Evolutionary conservation across 192 early-diverging fungal species (phyloP).

Genomic region (Linderina pennispora): DNA sequence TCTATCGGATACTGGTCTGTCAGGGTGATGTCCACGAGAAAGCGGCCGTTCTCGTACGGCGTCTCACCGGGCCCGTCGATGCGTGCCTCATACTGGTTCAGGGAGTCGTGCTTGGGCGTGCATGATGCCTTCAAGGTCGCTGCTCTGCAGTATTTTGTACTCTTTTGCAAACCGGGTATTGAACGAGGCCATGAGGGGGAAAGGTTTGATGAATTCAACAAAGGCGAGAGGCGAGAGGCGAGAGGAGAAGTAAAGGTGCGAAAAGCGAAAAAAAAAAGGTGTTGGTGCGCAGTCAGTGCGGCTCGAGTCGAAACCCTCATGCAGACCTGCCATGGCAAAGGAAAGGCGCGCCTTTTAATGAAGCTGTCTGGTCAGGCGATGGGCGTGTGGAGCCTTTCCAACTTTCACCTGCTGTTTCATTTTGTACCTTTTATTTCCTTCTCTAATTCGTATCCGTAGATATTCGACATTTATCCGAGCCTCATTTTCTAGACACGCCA

Average conservation of each 20-base stretch:
- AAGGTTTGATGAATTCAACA: too few species aligned
- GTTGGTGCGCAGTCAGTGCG: too few species aligned
- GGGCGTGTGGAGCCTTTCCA: background rate
- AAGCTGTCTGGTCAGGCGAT: too few species aligned
- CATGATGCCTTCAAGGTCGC: constrained; percentile 55
- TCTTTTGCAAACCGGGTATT: constrained; percentile 22
- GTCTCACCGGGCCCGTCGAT: constrained; percentile 59
- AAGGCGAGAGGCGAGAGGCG: too few species aligned
- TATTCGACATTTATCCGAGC: constrained; percentile 1
- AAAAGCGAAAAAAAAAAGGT: too few species aligned
- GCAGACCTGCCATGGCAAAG: too few species aligned
- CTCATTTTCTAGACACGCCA: background rate
- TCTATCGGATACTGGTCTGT: constrained; percentile 60
- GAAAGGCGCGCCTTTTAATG: too few species aligned
- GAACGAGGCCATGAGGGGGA: too few species aligned
- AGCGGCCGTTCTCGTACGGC: constrained; percentile 59
- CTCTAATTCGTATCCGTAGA: background rate
- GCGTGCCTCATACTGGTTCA: constrained; percentile 53
- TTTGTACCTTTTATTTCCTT: background rate
- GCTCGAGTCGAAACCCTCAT: too few species aligned
- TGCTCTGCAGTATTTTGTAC: constrained; percentile 45
- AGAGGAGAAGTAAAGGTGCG: too few species aligned
- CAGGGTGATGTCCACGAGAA: constrained; percentile 52
- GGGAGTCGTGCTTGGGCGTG: constrained; percentile 55
- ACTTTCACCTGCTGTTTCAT: background rate